phyloP scores from a whole-genome alignment of 2,329 filamentous ascomycete species.

The Apiospora koreana region DNA sequence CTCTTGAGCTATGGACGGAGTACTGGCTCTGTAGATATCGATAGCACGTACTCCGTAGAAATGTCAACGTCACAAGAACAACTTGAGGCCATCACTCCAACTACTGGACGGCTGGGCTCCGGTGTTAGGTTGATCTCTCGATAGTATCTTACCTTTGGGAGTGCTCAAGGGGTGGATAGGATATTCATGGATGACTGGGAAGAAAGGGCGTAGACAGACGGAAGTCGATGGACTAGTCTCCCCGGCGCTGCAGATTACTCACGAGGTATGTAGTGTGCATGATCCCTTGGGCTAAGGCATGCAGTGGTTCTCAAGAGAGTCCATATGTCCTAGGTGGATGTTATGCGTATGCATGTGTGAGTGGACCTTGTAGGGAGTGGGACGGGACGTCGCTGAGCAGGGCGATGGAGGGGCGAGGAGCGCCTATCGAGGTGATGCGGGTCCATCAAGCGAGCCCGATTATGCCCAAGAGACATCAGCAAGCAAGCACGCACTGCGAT shows the following conservation, averaged over 20 bases:
- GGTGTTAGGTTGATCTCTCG: neutral
- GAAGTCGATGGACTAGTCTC: no score
- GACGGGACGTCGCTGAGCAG: neutral
- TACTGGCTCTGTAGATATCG: no score
- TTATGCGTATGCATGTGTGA: neutral
- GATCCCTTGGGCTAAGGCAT: neutral
- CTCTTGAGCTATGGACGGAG: no score
- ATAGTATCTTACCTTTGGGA: neutral
- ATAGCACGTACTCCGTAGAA: no score
- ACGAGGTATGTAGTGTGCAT: neutral
- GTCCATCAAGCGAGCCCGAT: neutral
- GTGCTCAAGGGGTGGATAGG: neutral
- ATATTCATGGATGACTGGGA: neutral
- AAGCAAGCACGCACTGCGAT: neutral
- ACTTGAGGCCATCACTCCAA: no score
- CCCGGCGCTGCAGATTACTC: neutral
- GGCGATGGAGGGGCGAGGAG: neutral
- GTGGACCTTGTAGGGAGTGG: neutral
- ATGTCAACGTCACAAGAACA: no score
- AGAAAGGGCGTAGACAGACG: neutral
- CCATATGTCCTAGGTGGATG: neutral
- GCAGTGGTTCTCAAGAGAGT: neutral
- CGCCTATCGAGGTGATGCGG: neutral
- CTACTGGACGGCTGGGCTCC: neutral
- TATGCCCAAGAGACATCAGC: neutral